Base-by-base conservation (phyloP, 805 yeast species). In the Cyberlindnera meyerae region DNA sequence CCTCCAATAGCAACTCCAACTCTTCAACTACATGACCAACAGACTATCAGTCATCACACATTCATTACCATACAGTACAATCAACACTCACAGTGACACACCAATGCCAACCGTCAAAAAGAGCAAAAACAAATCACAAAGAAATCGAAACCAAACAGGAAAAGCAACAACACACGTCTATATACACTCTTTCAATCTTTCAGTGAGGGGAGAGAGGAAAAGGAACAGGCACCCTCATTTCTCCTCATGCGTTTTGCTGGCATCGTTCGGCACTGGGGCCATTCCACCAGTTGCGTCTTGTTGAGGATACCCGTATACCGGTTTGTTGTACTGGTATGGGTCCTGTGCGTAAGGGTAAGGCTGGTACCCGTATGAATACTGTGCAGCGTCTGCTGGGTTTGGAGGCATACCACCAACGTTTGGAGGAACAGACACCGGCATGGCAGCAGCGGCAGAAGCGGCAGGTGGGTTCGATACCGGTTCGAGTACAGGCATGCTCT, bases 351-450 rank as follows among this genome's bases (percentile, higher is more conserved):
- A 33, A 20, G 39, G 48, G 24, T 42, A 44, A n/a, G 17, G 6
- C 17, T 39, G 46, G 33, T 45, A 45, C 14, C 40, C 43, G 27
- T 43, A 40, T 11, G 39, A 36, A 24, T 42, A 37, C 25, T 43
- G 42, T 3, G 29, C 38, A 35, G 39, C 30, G 26, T 18, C 16
- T 25, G 40, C 20, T 33, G 39, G 9, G 31, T 27, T 24, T 30
- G 32, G 11, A 13, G 13, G 29, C 7, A 14, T 27, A 6, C 11
- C 13, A 9, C 13, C 7, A n/a, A n/a, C n/a, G n/a, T n/a, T n/a
- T n/a, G n/a, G n/a, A n/a, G 27, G 27, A 12, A 6, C 27, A 11
- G 27, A 9, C n/a, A 7, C 27, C n/a, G 27, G 9, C 7, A 14
- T 24, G 9, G 27, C 7, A 14, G 27, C 13, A 14, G 27, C n/a